Evolutionary conservation across 129 eudicot species (phyloP).

Genomic region (Solidago caesia): DNA sequence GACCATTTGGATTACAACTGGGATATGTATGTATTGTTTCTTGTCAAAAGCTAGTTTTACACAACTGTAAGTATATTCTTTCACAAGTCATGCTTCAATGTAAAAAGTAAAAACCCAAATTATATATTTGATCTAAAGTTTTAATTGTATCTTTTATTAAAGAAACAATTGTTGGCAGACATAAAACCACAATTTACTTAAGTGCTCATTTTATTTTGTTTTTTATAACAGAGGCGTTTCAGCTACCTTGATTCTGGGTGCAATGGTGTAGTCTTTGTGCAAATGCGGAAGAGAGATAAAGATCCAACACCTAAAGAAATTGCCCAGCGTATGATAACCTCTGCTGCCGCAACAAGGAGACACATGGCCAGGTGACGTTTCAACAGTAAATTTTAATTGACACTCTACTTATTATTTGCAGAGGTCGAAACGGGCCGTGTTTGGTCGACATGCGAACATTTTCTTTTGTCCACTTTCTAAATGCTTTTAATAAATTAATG

Average conservation of each 20-base stretch:
- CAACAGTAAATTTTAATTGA: not conserved
- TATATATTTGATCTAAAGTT: not conserved
- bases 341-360: conserved; percentile 64
- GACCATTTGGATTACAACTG: not conserved
- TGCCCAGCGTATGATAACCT: conserved; percentile 75
- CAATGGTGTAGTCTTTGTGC: conserved; percentile 86
- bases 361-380: conserved; percentile 74
- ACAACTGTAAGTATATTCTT: not conserved
- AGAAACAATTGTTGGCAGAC: not conserved
- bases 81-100: conserved; percentile 4
- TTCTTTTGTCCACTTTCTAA: too few species aligned
- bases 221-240: conserved; percentile 69
- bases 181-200: not conserved
- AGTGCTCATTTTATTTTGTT: not conserved
- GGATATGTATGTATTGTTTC: not conserved
- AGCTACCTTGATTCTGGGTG: conserved; percentile 85
- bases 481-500: too few species aligned
- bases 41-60: not conserved
- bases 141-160: not conserved
- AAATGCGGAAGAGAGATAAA: conserved; percentile 74
- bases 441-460: too few species aligned
- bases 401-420: not conserved
- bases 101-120: not conserved
- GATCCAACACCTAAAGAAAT: conserved; percentile 86
- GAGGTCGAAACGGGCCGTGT: not conserved